Evolutionary conservation across 2,329 filamentous ascomycete genomes (phyloP), one percentile per base, ranked within the genome.

Genomic region (Arthrobotrys conoides): DNA sequence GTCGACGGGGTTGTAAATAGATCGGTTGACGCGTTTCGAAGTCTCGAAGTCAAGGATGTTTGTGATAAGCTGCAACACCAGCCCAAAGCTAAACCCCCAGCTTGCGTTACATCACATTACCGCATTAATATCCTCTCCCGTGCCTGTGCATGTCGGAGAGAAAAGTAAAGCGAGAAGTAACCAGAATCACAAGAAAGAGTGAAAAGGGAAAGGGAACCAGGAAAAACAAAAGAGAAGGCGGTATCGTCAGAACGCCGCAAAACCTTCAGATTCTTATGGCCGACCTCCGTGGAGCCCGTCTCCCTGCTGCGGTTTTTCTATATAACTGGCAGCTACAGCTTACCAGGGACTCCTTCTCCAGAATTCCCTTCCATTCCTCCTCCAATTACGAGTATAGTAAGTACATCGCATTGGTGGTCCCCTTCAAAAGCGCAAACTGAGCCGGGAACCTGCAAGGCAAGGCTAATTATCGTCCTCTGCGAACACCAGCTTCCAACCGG

Each of bases 91-190:
- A 65, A 48, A 12, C 61, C 27, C 38, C 44, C 61, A 49, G 38
- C 61, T n/a, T 49, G 61, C 61, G 61, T 65, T 65, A 65, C 61
- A 65, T 65, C 44, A 65, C 61, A 65, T 65, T 65, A 49, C 41
- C 61, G 44, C 44, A 33, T 49, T 65, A 20, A 48, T 61, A 61
- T 61, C 20, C 30, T 59, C 53, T 38, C 53, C 53, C 53, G 57
- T 61, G 18, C 57, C 57, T 36, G 57, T 61, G 57, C 57, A 44
- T 30, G 33, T 24, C 57, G 57, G 57, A 61, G 33, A 41, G 36
- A 44, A 61, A 61, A 44, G 30, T 24, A 48, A 41, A 36, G 33
- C 33, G 33, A 36, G 5, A 38, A 18, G 46, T 24, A 48, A 41
- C 33, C 38, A 46, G 44, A 20, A 46, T 46, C 44, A 46, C 44